Evolutionary conservation across 1,284 basidiomycete species (phyloP).

Genomic region (Tilletia indica): DNA sequence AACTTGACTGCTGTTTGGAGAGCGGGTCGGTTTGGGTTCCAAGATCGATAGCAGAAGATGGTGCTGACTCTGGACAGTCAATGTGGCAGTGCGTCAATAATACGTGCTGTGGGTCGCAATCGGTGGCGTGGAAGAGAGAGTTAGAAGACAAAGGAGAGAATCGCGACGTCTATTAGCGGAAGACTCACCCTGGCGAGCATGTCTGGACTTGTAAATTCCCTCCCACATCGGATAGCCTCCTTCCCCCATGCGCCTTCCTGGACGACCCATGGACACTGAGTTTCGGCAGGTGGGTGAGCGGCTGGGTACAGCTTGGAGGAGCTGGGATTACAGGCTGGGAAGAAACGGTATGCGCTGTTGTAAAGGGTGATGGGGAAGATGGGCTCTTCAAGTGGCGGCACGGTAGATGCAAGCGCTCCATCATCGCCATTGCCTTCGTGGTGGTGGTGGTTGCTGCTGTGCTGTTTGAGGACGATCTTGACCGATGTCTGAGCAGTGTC

Average conservation of each 20-base stretch:
- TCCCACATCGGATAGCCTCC: slow-evolving; percentile 1
- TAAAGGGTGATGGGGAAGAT: slow-evolving; percentile 11
- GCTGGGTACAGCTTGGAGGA: background rate
- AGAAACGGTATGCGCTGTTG: slow-evolving; percentile 15
- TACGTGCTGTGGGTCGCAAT: background rate
- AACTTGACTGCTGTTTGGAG: background rate
- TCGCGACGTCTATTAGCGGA: background rate
- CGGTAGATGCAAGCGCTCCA: background rate
- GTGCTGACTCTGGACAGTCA: background rate
- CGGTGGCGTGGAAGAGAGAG: background rate
- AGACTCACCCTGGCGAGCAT: slow-evolving; percentile 13
- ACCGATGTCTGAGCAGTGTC: background rate
- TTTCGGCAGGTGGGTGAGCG: background rate
- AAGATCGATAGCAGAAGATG: background rate
- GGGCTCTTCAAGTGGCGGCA: background rate
- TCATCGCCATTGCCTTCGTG: background rate
- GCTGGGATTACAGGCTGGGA: background rate
- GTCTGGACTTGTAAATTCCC: background rate
- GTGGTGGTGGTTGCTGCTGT: background rate
- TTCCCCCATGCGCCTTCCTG: slow-evolving; percentile 11
- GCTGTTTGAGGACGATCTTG: background rate
- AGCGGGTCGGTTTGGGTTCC: background rate
- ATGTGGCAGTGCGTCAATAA: background rate
- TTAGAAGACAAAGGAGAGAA: background rate
- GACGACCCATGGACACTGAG: slow-evolving; percentile 13